Conservation (phyloP, 805 yeast species). For the Nakazawaea sp. region DNA sequence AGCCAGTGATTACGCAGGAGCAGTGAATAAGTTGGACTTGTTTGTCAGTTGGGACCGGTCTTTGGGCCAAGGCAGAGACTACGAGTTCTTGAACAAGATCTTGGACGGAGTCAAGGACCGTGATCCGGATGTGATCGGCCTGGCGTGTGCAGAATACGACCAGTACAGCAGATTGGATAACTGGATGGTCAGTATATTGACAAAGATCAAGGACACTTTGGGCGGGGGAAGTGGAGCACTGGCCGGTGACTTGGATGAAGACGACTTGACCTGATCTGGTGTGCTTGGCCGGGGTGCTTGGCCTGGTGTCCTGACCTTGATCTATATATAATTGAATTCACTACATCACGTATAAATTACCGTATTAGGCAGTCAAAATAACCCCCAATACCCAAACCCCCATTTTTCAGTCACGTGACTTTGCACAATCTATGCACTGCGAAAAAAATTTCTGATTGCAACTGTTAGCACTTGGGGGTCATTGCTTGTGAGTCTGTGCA, state of each 20-base stretch:
- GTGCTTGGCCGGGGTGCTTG: too few relatives aligned
- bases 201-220: constrained; percentile 72
- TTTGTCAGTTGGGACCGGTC: constrained; percentile 67
- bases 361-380: too few relatives aligned
- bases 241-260: constrained; percentile 26
- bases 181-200: constrained; percentile 78
- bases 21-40: constrained; percentile 60
- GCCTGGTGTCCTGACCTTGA: too few relatives aligned
- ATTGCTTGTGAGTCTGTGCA: too few relatives aligned
- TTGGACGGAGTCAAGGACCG: constrained; percentile 73
- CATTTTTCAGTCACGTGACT: too few relatives aligned
- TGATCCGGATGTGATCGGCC: constrained; percentile 70
- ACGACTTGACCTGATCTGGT: constrained; percentile 14
- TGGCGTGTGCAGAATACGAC: constrained; percentile 74
- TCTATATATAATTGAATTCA: too few relatives aligned
- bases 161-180: constrained; percentile 85
- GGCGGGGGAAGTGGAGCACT: constrained; percentile 18
- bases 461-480: too few relatives aligned
- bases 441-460: too few relatives aligned
- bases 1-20: constrained; percentile 80
- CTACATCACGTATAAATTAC: too few relatives aligned
- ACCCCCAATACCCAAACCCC: too few relatives aligned
- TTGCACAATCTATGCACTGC: too few relatives aligned
- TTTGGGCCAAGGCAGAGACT: constrained; percentile 73
- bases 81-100: constrained; percentile 55